phyloP scores from a whole-genome alignment of 805 yeast genomes.

The Phaffomyces thermotolerans region DNA sequence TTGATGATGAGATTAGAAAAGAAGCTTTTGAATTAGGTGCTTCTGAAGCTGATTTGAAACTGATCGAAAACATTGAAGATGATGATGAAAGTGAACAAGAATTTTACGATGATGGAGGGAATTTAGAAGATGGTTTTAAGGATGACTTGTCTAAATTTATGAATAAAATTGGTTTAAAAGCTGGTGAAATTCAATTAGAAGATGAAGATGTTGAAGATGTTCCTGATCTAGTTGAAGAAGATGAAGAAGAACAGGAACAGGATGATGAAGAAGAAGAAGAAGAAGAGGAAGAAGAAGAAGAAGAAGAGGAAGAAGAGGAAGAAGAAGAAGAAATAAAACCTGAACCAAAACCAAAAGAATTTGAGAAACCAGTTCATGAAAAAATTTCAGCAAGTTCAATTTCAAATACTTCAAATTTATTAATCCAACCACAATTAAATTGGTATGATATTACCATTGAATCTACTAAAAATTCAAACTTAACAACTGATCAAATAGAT shows the following conservation, averaged over 20 bases:
- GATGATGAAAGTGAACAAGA: conserved; percentile 30
- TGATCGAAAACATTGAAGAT: conserved; percentile 51
- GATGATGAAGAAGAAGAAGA: conserved; percentile 22
- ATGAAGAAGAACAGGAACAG: conserved; percentile 19
- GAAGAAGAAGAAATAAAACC: conserved; percentile 11
- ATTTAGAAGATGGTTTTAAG: conserved; percentile 33
- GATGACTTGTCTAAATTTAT: conserved; percentile 55
- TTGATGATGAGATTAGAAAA: conserved; percentile 38
- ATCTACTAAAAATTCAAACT: conserved; percentile 17
- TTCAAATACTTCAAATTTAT: conserved; percentile 48
- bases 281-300: conserved; percentile 18
- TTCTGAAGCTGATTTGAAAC: conserved; percentile 67
- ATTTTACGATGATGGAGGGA: conserved; percentile 39
- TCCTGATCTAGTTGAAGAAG: conserved; percentile 35
- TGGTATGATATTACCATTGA: conserved; percentile 66
- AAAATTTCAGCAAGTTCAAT: conserved; percentile 30
- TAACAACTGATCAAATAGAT: conserved; percentile 48
- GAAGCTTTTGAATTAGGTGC: conserved; percentile 85
- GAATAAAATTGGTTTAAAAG: conserved; percentile 59
- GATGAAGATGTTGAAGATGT: conserved; percentile 29
- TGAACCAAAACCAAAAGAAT: conserved; percentile 18
- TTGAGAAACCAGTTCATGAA: conserved; percentile 21
- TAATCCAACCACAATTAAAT: conserved; percentile 55
- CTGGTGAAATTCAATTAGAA: conserved; percentile 24
- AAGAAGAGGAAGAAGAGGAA: conserved; percentile 15